These are phyloP conservation scores for Oryza rufipogon DNA, from an alignment of 176 grass and related monocot genomes.

Conservation along the genomic window DNA sequence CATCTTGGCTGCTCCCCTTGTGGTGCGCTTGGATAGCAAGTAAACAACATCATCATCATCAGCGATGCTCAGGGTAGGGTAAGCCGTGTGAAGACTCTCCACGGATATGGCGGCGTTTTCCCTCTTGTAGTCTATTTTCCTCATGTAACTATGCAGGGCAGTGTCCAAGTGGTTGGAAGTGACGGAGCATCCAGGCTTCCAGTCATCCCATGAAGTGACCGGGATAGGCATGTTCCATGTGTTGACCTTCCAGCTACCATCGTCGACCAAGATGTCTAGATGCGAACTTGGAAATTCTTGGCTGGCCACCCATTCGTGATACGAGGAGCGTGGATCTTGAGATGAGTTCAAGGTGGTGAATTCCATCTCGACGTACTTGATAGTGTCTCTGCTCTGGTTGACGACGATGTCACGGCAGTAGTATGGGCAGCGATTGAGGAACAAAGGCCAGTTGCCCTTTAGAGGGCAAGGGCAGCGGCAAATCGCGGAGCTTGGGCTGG, in stretches of 20 bases:
- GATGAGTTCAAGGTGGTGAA: background rate
- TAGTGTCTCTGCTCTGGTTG: slow-evolving; percentile 1
- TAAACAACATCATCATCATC: background rate
- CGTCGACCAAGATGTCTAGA: background rate
- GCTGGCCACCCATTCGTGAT: background rate
- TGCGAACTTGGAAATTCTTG: background rate
- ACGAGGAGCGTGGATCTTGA: background rate
- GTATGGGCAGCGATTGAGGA: background rate
- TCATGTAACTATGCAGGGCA: background rate
- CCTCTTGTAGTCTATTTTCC: background rate
- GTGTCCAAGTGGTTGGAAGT: background rate
- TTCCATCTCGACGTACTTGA: slow-evolving; percentile 21
- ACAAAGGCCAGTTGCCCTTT: background rate
- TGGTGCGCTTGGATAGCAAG: background rate
- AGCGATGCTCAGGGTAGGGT: background rate
- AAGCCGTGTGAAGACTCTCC: background rate
- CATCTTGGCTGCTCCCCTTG: background rate
- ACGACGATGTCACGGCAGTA: background rate
- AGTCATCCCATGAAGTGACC: background rate
- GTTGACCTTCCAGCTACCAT: background rate
- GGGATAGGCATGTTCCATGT: background rate
- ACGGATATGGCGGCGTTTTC: background rate
- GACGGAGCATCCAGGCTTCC: background rate
- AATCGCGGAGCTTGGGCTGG: no score
- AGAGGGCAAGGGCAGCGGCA: background rate